Conservation (phyloP, 371 early-diverging fungal species). For the Mortierella sp. region DNA sequence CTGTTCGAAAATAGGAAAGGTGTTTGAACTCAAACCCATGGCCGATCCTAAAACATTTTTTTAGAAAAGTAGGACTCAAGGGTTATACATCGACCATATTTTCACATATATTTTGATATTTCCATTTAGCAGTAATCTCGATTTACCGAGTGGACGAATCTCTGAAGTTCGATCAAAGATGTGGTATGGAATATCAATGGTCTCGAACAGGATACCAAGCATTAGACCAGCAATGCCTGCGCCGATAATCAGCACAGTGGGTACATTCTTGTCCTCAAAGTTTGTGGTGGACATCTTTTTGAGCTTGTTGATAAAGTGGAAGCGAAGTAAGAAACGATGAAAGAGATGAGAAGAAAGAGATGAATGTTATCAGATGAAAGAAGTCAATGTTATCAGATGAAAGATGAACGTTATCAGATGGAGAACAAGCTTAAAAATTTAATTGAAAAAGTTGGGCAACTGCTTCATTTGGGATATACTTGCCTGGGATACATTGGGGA, state of each 20-base stretch:
- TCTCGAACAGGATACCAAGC: background rate
- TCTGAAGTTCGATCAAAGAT: background rate
- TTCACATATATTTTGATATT: background rate
- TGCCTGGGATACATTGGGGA: no score
- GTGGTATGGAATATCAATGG: background rate
- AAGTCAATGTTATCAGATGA: no score
- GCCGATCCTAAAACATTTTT: slow-evolving; percentile 2
- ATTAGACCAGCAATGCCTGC: slow-evolving; percentile 1
- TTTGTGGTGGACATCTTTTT: background rate
- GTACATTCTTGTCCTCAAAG: background rate
- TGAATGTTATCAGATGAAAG: no score
- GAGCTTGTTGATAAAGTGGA: background rate
- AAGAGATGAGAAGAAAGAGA: background rate
- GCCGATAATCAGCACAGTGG: slow-evolving; percentile 1
- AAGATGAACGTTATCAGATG: no score
- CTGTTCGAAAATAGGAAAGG: slow-evolving; percentile 10
- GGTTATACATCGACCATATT: background rate
- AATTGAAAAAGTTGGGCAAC: no score
- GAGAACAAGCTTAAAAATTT: no score
- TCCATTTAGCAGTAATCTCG: background rate
- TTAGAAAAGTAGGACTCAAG: background rate
- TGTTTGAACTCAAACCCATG: slow-evolving; percentile 6
- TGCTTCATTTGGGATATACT: no score
- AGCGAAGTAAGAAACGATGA: background rate
- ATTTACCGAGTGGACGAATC: slow-evolving; percentile 1